Evolutionary conservation across 176 grass and related monocot species (phyloP).

Genomic region (Pontederia paniculata): DNA sequence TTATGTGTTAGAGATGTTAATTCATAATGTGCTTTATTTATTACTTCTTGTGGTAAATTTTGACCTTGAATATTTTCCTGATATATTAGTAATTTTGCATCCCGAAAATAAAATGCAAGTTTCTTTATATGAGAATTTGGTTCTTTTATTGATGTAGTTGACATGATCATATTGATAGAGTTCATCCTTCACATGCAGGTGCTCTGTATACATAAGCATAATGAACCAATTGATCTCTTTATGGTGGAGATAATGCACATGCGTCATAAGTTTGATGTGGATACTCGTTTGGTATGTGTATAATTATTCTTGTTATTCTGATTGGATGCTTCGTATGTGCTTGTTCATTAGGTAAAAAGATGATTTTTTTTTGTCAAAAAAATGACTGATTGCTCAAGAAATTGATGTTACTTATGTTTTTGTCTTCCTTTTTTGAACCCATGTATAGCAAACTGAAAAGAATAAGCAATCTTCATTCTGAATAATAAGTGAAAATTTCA

Average conservation of each 20-base stretch:
- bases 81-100: too few species aligned
- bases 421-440: not conserved
- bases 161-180: not conserved
- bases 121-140: not conserved
- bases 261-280: constrained; percentile 95
- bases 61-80: too few species aligned
- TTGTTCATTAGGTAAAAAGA: too few species aligned
- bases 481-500: too few species aligned
- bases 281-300: constrained; percentile 68
- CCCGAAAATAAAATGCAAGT: too few species aligned
- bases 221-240: constrained; percentile 90
- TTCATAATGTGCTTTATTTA: too few species aligned
- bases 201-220: constrained; percentile 56
- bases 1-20: constrained; percentile 1
- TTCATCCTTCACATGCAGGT: constrained; percentile 32
- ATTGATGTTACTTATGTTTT: not conserved
- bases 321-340: not conserved
- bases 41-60: too few species aligned
- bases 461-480: too few species aligned
- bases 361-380: too few species aligned
- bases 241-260: constrained; percentile 99
- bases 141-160: not conserved
- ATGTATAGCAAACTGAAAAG: too few species aligned
- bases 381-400: too few species aligned
- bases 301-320: not conserved